Evolutionary conservation across 2,329 filamentous ascomycete genomes (phyloP), one percentile per base, ranked within the genome.

Genomic region (Pyrenochaeta sp.): DNA sequence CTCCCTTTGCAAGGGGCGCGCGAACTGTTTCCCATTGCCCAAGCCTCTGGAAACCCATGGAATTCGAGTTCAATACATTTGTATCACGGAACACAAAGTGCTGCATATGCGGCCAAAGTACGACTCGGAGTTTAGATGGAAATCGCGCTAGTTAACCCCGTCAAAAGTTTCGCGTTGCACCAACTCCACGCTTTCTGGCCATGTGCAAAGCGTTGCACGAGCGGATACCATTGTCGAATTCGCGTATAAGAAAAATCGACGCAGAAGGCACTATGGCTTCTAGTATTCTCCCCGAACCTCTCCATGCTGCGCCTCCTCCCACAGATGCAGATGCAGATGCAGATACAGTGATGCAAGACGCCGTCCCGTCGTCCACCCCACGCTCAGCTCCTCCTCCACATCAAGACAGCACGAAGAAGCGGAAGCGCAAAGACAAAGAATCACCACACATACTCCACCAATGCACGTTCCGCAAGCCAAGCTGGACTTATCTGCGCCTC

Each of bases 401-500:
- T 20, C 44, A 11, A 11, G 9, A 33, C 15, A 33, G 35, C 23
- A 11, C 39, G 17, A 53, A 58, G 15, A 58, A 63, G 1, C 54
- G 49, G 23, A 63, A 68, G 47, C 55, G 59, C 23, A 63, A 62
- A 44, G 48, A 48, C 9, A 51, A 56, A 21, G 44, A 60, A 51
- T 11, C 51, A 46, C 10, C 53, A 1, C 64, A 71, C 39, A 58
- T 67, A 9, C 60, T 75, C 12, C 66, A 69, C 56, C 66, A 73
- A 45, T 58, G 73, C 52, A 80, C 79, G 9, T 72, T 80, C 54
- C 71, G 74, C 52, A 65, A 68, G 3, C 74, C 74, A 4, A 44
- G 48, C 10, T 78, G 75, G 75, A 58, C 71, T n/a, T 80, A 81
- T 64, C 65, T 81, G 44, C 75, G 77, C 61, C 73, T 81, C 1